Base-by-base conservation (phyloP, 305 asterid species). In the Ilex paraguariensis region DNA sequence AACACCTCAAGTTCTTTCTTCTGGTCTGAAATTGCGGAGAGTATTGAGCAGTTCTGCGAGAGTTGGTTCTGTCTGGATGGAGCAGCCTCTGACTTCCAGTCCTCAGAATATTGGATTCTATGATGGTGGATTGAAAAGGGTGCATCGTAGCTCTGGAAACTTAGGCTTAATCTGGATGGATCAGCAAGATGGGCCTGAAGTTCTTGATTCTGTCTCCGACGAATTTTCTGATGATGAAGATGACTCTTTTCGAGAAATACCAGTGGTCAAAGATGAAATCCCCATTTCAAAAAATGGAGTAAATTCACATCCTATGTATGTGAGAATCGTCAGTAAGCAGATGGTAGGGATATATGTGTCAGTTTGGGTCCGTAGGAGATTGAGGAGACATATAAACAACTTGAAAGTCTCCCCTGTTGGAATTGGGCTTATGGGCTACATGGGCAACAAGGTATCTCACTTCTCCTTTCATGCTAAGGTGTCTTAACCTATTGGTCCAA, bases 281-380 rank as follows among this genome's bases (percentile, higher is more conserved):
- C 28, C 60, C 30, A 28, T 40, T 40, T 30, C 46, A 12, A 68
- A 60, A 39, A 71, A 70, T 49, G 61, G 49, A 11, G 68, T 48
- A 13, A 72, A 70, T 57, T 65, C 76, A 10, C 79, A 55, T 16
- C 86, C 78, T 7, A 74, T 46, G 64, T 92, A 85, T 56, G 87
- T 85, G 46, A 75, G 98, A 61, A 84, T 92, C 40, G 95, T 92
- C 71, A 87, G 98, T 60, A 92, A 90, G 80, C 98, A 92, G 74
- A 92, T 92, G 98, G 97, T 92, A 28, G 98, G 98, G 33, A 92
- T 92, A 77, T 90, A 90, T 64, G 79, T 92, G 36, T 92, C 97
- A 0, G 75, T 92, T 44, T 92, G 98, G 98, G 95, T 87, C 2
- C 81, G 84, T 8, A 78, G 85, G 69, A 82, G 84, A 68, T 76